Evolutionary conservation across 805 yeast species (phyloP).

Genomic region (Kluyveromyces aestuarii): DNA sequence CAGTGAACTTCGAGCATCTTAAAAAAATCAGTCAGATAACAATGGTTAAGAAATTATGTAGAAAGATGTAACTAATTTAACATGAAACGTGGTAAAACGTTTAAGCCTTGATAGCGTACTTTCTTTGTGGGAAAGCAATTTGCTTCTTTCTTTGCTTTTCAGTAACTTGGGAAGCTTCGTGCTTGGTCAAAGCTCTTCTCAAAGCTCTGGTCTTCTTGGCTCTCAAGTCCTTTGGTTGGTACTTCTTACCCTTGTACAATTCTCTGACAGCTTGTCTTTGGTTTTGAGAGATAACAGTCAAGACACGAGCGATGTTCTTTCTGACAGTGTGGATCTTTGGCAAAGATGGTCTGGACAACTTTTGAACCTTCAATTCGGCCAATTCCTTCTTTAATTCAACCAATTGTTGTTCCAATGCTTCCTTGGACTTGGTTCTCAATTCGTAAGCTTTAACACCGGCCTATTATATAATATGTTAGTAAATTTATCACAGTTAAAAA

Average conservation of each 20-base stretch:
- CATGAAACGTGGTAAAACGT: slow-evolving; percentile 1
- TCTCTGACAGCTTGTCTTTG: slow-evolving; percentile 93
- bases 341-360: slow-evolving; percentile 82
- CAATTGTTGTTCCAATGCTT: slow-evolving; percentile 89
- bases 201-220: slow-evolving; percentile 99
- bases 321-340: slow-evolving; percentile 96
- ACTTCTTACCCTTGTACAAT: slow-evolving; percentile 91
- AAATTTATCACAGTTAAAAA: background rate
- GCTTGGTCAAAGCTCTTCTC: slow-evolving; percentile 90
- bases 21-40: background rate
- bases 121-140: slow-evolving; percentile 96
- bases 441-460: slow-evolving; percentile 93
- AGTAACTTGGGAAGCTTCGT: slow-evolving; percentile 76
- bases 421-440: slow-evolving; percentile 95
- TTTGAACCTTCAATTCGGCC: slow-evolving; percentile 92
- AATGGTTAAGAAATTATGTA: slow-evolving; percentile 2
- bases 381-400: slow-evolving; percentile 95
- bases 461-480: slow-evolving; percentile 29
- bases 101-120: slow-evolving; percentile 98
- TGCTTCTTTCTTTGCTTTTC: slow-evolving; percentile 85
- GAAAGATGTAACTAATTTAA: slow-evolving; percentile 4
- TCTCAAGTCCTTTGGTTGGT: slow-evolving; percentile 97
- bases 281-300: slow-evolving; percentile 93
- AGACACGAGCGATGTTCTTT: slow-evolving; percentile 97
- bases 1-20: background rate